Conservation (phyloP, 768 basidiomycete species). For the Hemileccinum impolitum region DNA sequence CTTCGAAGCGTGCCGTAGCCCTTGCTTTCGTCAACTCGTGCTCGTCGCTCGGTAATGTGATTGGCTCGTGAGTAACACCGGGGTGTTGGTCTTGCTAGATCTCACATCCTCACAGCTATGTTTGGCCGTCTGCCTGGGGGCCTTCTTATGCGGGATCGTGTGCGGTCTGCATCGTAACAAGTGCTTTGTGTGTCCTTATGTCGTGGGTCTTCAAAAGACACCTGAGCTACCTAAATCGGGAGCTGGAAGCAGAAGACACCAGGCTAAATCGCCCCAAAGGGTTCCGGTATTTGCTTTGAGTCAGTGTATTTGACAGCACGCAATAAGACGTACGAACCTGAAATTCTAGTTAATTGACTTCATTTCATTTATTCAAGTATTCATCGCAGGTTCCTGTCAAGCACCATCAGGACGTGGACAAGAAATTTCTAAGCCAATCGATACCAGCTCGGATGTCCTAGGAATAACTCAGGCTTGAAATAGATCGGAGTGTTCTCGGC, state of each 20-base stretch:
- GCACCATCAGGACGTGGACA: no score
- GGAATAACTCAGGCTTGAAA: no score
- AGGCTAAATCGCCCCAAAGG: conserved; percentile 34
- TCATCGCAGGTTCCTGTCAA: no score
- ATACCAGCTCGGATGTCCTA: not conserved
- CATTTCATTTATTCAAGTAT: no score
- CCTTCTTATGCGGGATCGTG: conserved; percentile 69
- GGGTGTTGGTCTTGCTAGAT: not conserved
- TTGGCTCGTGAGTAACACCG: conserved; percentile 62
- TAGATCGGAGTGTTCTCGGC: conserved; percentile 9
- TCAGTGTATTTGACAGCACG: not conserved
- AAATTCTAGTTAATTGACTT: no score
- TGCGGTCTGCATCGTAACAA: conserved; percentile 65
- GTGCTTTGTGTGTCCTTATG: conserved; percentile 47
- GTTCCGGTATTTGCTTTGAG: conserved; percentile 47
- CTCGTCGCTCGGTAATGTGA: conserved; percentile 79
- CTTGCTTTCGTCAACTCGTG: conserved; percentile 81
- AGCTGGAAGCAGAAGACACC: conserved; percentile 38
- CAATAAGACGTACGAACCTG: not conserved
- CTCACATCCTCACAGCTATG: conserved; percentile 41
- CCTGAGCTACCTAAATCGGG: conserved; percentile 39
- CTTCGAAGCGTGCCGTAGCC: conserved; percentile 86
- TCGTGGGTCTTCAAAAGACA: conserved; percentile 48
- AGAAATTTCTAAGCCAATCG: no score
- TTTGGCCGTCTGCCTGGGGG: conserved; percentile 69